A percentile compares a stretch with the other conserved stretches of the same genome.
Conservation (phyloP, 1,284 basidiomycete species). For the Microbotryomycetes sp. region DNA sequence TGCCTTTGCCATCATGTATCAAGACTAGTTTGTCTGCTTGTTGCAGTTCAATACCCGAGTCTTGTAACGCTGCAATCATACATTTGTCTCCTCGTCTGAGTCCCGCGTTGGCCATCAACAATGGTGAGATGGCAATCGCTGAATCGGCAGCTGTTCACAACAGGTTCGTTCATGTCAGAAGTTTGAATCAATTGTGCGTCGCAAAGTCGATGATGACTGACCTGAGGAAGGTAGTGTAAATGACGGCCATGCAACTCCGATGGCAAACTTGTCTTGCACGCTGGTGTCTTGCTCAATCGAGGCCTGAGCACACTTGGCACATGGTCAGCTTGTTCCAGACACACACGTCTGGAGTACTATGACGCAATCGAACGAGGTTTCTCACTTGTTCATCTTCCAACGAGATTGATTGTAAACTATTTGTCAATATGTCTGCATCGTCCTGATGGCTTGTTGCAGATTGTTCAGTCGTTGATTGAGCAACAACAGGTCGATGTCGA, state of each 20-base stretch:
- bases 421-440: conserved; percentile 34
- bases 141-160: conserved; percentile 6
- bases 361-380: no score
- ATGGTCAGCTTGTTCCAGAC: no score
- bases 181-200: neutral
- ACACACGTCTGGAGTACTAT: no score
- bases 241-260: conserved; percentile 39
- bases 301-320: no score
- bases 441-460: conserved; percentile 55
- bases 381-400: conserved; percentile 21
- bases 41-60: conserved; percentile 28
- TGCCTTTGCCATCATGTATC: conserved; percentile 16
- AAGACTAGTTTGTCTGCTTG: conserved; percentile 37
- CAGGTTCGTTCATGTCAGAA: neutral
- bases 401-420: conserved; percentile 16
- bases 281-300: no score
- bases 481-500: conserved; percentile 45
- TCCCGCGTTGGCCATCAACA: conserved; percentile 29
- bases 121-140: conserved; percentile 26
- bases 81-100: conserved; percentile 23
- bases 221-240: conserved; percentile 32
- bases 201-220: conserved; percentile 6
- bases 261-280: conserved; percentile 21
- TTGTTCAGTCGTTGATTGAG: conserved; percentile 45
- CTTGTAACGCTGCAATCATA: conserved; percentile 22